Conservation (phyloP, 805 yeast genomes). For the Wickerhamomyces mucosus region DNA sequence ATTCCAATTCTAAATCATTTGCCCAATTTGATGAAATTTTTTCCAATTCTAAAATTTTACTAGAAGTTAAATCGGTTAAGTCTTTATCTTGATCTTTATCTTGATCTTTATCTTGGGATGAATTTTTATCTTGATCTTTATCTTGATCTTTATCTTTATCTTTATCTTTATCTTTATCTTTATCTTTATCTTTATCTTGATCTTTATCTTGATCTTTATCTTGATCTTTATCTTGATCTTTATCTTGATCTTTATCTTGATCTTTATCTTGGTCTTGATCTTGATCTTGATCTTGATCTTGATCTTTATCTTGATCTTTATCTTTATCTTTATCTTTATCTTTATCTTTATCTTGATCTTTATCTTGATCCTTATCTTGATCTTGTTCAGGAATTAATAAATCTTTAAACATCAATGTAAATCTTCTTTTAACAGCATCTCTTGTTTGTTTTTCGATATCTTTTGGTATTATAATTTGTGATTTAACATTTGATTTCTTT, state of each 20-base stretch:
- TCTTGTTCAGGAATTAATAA: slow-evolving; percentile 22
- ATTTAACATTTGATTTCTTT: neutral
- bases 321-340: neutral
- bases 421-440: slow-evolving; percentile 38
- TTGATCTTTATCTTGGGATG: too few relatives aligned
- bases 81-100: too few relatives aligned
- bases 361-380: neutral
- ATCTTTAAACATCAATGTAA: slow-evolving; percentile 37
- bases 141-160: neutral
- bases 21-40: slow-evolving; percentile 37
- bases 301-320: neutral
- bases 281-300: neutral
- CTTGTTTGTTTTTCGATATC: slow-evolving; percentile 15
- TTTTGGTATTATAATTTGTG: slow-evolving; percentile 2
- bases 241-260: neutral
- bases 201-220: neutral
- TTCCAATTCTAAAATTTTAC: too few relatives aligned
- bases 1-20: slow-evolving; percentile 38
- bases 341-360: neutral
- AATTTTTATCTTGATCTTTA: too few relatives aligned
- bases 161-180: neutral
- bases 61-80: too few relatives aligned
- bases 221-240: neutral
- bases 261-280: neutral
- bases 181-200: neutral